Evolutionary conservation across 2,329 filamentous ascomycete genomes (phyloP), one percentile per base, ranked within the genome.

Genomic region (Calonectria montana): DNA sequence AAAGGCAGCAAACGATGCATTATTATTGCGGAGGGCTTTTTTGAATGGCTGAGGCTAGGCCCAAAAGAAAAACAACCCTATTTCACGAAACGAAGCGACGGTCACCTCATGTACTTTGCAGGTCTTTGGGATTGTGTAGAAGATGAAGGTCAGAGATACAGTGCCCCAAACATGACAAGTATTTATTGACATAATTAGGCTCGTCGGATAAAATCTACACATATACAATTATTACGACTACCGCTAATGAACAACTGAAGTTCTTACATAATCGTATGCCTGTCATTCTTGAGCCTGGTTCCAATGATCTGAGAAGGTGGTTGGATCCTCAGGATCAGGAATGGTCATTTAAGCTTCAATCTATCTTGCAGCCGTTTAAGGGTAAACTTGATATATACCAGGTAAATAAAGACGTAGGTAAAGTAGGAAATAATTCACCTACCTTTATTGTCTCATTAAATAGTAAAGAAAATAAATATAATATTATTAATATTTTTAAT

Each of bases 211-310:
- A 93, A 82, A 84, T 91, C 6, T 98, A 96, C 81, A 97, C 95
- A 0, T 99, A 98, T 83, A 96, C 96, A 2, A 91, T 99, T 81
- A 96, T 98, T 82, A 99, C 97, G 1, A 98, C 96, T 1, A 89
- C 93, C 71, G 94, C 95, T 10, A 98, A 96, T 79, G 87, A 92
- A 73, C 93, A 96, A 81, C 87, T 98, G 61, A 91, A 88, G 35
- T 98, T 98, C 76, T 87, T 99, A 21, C 97, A 99, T 81, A 93
- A 97, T 79, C 92, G 97, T 16, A 99, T 99, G 97, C 97, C 97
- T 0, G 96, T 98, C 6, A 94, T 98, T 37, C 83, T 99, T 1
- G 92, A 98, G 7, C 91, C 94, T 6, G 91, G 91, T 4, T 94
- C 93, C 0, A 88, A 94, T 1, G 89, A 87, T 12, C 87, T 98